Conservation (phyloP, 257 asterid species). For the Penstemon barbatus region DNA sequence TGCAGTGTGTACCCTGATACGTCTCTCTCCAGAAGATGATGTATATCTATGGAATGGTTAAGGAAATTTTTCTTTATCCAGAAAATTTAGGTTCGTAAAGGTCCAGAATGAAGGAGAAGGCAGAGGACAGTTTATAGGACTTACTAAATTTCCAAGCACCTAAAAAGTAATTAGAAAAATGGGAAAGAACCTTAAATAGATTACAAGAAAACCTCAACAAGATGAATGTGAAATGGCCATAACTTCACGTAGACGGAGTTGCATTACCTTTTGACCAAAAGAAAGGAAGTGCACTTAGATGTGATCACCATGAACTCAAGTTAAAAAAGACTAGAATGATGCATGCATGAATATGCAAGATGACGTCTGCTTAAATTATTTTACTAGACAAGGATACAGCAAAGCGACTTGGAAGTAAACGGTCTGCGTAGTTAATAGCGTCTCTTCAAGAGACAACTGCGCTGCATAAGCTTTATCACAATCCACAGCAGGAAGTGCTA, state of each 20-base stretch:
- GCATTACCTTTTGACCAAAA: conserved; percentile 9
- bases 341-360: conserved; percentile 18
- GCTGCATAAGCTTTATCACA: conserved; percentile 98
- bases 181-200: conserved; percentile 8
- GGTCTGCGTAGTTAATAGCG: conserved; percentile 74
- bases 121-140: neutral
- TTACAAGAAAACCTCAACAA: neutral
- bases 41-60: conserved; percentile 75
- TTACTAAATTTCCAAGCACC: conserved; percentile 7
- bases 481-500: conserved; percentile 98
- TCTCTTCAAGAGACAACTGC: conserved; percentile 91
- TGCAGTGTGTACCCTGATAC: conserved; percentile 95
- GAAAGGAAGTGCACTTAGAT: conserved; percentile 18
- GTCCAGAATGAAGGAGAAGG: neutral
- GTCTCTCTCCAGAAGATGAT: conserved; percentile 97
- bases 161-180: neutral
- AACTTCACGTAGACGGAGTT: too few species aligned
- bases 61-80: conserved; percentile 31
- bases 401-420: conserved; percentile 95
- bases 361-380: conserved; percentile 12
- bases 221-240: neutral
- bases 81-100: neutral
- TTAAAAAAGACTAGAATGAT: conserved; percentile 1
- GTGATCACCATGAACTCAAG: conserved; percentile 17
- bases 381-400: conserved; percentile 72